These are phyloP conservation scores for Arachis stenosperma DNA, from an alignment of 306 rosid species.

Conservation along the genomic window DNA sequence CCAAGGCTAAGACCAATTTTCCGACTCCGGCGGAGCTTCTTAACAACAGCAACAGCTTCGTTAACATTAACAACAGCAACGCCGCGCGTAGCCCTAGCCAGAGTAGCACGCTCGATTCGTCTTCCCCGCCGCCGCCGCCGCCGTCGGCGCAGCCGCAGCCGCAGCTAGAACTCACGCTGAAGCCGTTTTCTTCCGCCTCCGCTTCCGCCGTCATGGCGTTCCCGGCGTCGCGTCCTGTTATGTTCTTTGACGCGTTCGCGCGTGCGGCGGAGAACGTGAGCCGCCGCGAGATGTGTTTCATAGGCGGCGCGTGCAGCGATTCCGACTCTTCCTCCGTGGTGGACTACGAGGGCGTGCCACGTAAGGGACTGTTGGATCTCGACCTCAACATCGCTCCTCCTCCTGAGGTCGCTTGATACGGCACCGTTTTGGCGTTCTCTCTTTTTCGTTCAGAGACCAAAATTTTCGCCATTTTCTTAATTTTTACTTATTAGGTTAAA, in stretches of 20 bases:
- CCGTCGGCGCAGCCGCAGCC: slow-evolving; percentile 30
- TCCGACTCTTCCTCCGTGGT: slow-evolving; percentile 61
- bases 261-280: slow-evolving; percentile 34
- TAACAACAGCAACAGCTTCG: not conserved
- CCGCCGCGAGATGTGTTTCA: slow-evolving; percentile 49
- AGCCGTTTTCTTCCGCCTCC: slow-evolving; percentile 16
- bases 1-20: slow-evolving; percentile 78
- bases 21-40: slow-evolving; percentile 46
- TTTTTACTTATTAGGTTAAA: too few species aligned
- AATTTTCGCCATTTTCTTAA: not conserved
- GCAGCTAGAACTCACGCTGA: slow-evolving; percentile 45
- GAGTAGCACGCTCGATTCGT: slow-evolving; percentile 66
- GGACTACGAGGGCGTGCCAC: slow-evolving; percentile 45
- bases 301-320: slow-evolving; percentile 42
- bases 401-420: slow-evolving; percentile 59
- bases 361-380: slow-evolving; percentile 53
- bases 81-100: slow-evolving; percentile 59
- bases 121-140: slow-evolving; percentile 46
- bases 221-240: slow-evolving; percentile 49
- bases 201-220: slow-evolving; percentile 3
- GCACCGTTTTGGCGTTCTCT: slow-evolving; percentile 4
- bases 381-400: slow-evolving; percentile 78
- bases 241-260: slow-evolving; percentile 64
- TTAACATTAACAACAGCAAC: not conserved
- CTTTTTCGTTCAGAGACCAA: not conserved